A percentile compares a stretch with the other conserved stretches of the same genome.
Evolutionary conservation across 495 filamentous ascomycete genomes (phyloP).

Genomic region (Penicillium ucsense): DNA sequence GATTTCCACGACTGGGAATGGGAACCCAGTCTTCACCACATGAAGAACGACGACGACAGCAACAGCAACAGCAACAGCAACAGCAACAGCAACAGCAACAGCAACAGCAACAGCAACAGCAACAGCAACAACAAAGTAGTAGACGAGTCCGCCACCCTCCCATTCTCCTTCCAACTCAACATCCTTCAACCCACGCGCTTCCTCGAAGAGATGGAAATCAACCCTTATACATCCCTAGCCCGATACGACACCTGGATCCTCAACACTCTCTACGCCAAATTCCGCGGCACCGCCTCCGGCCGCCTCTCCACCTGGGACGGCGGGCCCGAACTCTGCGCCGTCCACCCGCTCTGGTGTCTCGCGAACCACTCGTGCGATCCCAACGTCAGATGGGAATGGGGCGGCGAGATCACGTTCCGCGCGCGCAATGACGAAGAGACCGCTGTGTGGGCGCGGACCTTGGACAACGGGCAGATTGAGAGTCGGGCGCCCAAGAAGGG

Average conservation of each 20-base stretch:
- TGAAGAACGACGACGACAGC: background rate
- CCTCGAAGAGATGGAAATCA: conserved; percentile 81
- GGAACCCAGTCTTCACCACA: background rate
- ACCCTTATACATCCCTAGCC: conserved; percentile 59
- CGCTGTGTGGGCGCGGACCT: conserved; percentile 34
- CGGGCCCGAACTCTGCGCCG: conserved; percentile 69
- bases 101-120: too few relatives aligned
- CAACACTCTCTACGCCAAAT: conserved; percentile 89
- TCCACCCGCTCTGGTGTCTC: conserved; percentile 65
- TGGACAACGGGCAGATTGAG: conserved; percentile 10
- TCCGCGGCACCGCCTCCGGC: conserved; percentile 83
- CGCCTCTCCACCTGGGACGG: conserved; percentile 62
- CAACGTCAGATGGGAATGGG: conserved; percentile 92
- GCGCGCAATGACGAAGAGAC: conserved; percentile 33
- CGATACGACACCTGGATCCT: conserved; percentile 83
- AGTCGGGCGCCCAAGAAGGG: conserved; percentile 16
- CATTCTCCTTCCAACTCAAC: conserved; percentile 81
- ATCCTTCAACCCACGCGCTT: conserved; percentile 76
- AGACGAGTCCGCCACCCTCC: conserved; percentile 39
- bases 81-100: too few relatives aligned
- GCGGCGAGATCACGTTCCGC: conserved; percentile 66
- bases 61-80: background rate
- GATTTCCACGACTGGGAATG: conserved; percentile 45
- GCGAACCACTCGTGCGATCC: conserved; percentile 94
- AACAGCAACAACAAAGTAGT: background rate